Evolutionary conservation across 306 rosid genomes (phyloP).

Genomic region (Trifolium pratense): DNA sequence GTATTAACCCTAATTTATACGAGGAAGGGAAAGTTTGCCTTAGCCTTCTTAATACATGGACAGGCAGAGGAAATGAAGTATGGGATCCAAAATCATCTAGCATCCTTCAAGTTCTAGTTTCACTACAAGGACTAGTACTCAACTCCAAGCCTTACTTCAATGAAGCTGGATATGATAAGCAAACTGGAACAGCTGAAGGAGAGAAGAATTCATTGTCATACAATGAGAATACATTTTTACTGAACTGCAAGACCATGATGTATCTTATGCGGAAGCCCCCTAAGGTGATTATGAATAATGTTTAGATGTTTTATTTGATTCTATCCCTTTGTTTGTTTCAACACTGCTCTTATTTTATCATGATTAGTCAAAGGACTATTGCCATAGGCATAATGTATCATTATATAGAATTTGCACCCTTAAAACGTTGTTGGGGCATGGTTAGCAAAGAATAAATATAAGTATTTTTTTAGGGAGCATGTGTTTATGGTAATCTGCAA

Average conservation of each 20-base stretch:
- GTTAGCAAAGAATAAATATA: background rate
- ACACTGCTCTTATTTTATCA: constrained; percentile 11
- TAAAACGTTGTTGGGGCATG: background rate
- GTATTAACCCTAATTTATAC: constrained; percentile 92
- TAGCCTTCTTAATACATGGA: constrained; percentile 99
- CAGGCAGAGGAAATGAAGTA: constrained; percentile 98
- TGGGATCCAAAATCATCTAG: constrained; percentile 99
- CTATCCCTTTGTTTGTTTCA: constrained; percentile 4
- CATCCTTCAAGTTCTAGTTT: constrained; percentile 97
- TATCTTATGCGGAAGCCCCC: constrained; percentile 90
- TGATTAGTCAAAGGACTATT: constrained; percentile 17
- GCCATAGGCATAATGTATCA: background rate
- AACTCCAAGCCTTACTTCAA: constrained; percentile 96
- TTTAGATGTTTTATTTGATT: constrained; percentile 4
- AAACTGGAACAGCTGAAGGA: constrained; percentile 96
- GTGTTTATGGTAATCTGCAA: constrained; percentile 13
- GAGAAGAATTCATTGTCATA: constrained; percentile 96
- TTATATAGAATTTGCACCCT: constrained; percentile 1
- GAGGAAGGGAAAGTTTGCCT: constrained; percentile 99
- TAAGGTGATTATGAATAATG: constrained; percentile 66
- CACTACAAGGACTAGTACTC: constrained; percentile 94
- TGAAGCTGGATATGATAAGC: constrained; percentile 99
- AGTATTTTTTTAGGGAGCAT: background rate
- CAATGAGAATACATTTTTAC: constrained; percentile 91
- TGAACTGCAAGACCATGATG: constrained; percentile 95